Conservation (phyloP, 1,284 basidiomycete species). For the Leccinum huronense region DNA sequence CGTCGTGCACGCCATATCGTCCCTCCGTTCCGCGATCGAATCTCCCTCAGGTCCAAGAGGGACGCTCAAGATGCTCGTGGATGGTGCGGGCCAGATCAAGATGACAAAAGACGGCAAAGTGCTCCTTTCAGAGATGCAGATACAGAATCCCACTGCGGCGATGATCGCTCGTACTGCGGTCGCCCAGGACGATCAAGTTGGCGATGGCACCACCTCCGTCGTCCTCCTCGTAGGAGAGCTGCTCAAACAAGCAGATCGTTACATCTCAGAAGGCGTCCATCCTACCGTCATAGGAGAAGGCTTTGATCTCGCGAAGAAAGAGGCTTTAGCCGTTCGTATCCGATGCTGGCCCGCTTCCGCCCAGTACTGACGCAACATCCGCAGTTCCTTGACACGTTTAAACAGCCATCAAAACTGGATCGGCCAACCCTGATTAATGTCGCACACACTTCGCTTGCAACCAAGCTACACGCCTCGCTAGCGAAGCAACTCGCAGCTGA, state of each 20-base stretch:
- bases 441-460: constrained; percentile 91
- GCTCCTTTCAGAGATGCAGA: constrained; percentile 99
- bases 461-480: constrained; percentile 84
- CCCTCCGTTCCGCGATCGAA: constrained; percentile 21
- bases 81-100: constrained; percentile 99
- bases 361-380: constrained; percentile 18
- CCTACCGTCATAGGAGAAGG: constrained; percentile 95
- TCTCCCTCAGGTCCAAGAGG: constrained; percentile 77
- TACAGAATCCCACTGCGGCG: constrained; percentile 98
- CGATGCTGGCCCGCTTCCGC: constrained; percentile 16
- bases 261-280: constrained; percentile 97
- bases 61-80: constrained; percentile 99
- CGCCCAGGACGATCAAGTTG: constrained; percentile 98
- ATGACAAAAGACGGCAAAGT: constrained; percentile 99
- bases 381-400: constrained; percentile 93
- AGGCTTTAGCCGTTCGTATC: constrained; percentile 73
- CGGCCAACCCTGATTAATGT: constrained; percentile 91
- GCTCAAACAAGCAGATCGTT: constrained; percentile 97
- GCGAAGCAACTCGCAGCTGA: constrained; percentile 90
- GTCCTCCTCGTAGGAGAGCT: constrained; percentile 97
- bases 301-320: constrained; percentile 97
- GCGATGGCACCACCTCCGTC: constrained; percentile 97
- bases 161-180: constrained; percentile 99
- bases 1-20: constrained; percentile 23
- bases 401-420: constrained; percentile 74